Evolutionary conservation across 2,329 filamentous ascomycete genomes (phyloP), one percentile per base, ranked within the genome.

Genomic region (Apiospora phragmitis): DNA sequence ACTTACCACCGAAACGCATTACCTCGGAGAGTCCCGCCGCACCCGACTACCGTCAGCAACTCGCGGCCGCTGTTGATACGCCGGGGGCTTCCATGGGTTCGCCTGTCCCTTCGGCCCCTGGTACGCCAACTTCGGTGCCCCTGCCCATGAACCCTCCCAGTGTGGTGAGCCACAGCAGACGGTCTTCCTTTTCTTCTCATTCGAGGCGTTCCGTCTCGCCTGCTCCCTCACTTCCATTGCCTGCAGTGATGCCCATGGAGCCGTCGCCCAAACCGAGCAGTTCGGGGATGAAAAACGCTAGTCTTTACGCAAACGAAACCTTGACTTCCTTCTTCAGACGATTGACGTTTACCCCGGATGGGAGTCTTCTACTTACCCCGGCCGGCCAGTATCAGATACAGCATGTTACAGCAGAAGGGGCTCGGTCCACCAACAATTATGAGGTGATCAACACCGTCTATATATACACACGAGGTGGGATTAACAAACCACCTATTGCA

Each of bases 391-490:
- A 96, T 82, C 97, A 97, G 79, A 93, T 92, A 2, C 89, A 94
- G 68, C 90, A 94, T 74, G 89, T 90, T 66, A 74, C 79, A 1
- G 24, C 67, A 47, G 68, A 69, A 62, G 68, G 68, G 2, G 84
- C 91, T 29, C 88, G 89, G 67, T 83, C 86, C 1, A 97, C 95
- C 80, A 87, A 90, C 0, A 88, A 88, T 0, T 95, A 96, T 75
- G 95, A 99, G 75, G 88, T 98, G 68, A 94, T 93, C 76, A 99
- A 99, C 79, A 99, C 96, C 0, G 97, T 99, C 29, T 99, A 99
- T 82, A 96, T 99, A 69, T 99, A 99, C 81, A 98, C 95, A 0
- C 88, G 96, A 76, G 96, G 95, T 41, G 96, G 96, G 32, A 94
- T 99, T 78, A 98, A 98, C 83, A 98, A 97, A 80, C 94, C 96